These are phyloP conservation scores for Russula compacta DNA, from an alignment of 768 basidiomycete species.

Conservation along the genomic window DNA sequence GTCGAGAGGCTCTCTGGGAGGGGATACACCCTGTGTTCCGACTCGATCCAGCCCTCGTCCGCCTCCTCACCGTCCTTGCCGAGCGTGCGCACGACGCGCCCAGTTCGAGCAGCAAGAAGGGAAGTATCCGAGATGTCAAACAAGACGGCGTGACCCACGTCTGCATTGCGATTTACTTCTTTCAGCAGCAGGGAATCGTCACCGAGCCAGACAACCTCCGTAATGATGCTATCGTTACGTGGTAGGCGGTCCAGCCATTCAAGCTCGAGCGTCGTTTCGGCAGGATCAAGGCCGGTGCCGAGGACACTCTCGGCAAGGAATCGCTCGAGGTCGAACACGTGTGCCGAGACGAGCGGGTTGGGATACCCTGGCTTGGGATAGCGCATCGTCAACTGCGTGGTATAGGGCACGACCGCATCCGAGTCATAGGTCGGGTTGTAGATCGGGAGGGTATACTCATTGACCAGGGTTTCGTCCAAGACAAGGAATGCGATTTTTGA, in stretches of 20 bases:
- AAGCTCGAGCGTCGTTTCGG: constrained; percentile 44
- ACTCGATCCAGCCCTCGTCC: constrained; percentile 92
- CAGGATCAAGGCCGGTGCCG: constrained; percentile 25
- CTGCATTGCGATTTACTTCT: constrained; percentile 79
- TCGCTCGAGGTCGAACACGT: constrained; percentile 68
- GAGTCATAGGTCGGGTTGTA: constrained; percentile 80
- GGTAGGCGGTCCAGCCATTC: constrained; percentile 57
- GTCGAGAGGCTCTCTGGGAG: constrained; percentile 39
- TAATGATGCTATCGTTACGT: constrained; percentile 57
- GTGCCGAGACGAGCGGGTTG: constrained; percentile 78
- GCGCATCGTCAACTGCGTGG: constrained; percentile 48
- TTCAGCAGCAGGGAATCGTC: constrained; percentile 66
- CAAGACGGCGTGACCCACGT: constrained; percentile 67
- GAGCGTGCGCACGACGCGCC: constrained; percentile 61
- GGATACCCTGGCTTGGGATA: constrained; percentile 88
- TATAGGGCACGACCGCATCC: constrained; percentile 70
- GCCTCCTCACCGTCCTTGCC: constrained; percentile 80
- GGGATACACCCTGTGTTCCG: constrained; percentile 52
- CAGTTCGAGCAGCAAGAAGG: constrained; percentile 26
- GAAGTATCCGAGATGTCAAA: constrained; percentile 45
- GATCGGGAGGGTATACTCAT: constrained; percentile 79
- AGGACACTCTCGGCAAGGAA: constrained; percentile 29
- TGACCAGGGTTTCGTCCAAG: constrained; percentile 83
- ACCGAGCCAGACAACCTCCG: constrained; percentile 84
- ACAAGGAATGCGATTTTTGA: constrained; percentile 71